Conservation (phyloP, 176 grass and related monocot genomes). For the Eleusine coracana region DNA sequence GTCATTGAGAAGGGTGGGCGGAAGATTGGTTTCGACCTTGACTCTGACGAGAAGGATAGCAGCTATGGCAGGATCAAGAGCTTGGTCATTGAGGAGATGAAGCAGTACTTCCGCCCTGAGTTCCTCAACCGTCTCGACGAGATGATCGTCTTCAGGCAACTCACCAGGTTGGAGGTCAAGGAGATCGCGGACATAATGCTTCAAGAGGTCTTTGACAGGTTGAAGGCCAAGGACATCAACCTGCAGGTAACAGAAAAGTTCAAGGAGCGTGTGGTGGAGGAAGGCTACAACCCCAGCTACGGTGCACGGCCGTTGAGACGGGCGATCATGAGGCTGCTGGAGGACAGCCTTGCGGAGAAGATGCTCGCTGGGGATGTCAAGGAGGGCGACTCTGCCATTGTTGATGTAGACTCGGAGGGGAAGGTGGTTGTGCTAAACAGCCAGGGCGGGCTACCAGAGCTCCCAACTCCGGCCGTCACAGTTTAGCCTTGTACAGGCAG, state of each 20-base stretch:
- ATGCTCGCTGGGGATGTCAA: slow-evolving; percentile 66
- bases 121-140: slow-evolving; percentile 88
- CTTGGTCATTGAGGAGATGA: slow-evolving; percentile 80
- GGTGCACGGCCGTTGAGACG: slow-evolving; percentile 74
- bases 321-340: slow-evolving; percentile 85
- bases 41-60: slow-evolving; percentile 78
- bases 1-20: slow-evolving; percentile 91
- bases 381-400: slow-evolving; percentile 77
- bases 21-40: slow-evolving; percentile 80
- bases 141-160: slow-evolving; percentile 95
- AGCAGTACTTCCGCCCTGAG: slow-evolving; percentile 88
- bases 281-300: slow-evolving; percentile 85
- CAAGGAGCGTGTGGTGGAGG: slow-evolving; percentile 79
- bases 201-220: slow-evolving; percentile 67
- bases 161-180: slow-evolving; percentile 85
- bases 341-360: slow-evolving; percentile 87
- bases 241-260: slow-evolving; percentile 85
- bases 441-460: slow-evolving; percentile 52
- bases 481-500: slow-evolving; percentile 34
- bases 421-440: slow-evolving; percentile 72
- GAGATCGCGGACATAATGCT: slow-evolving; percentile 90
- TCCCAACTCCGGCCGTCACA: slow-evolving; percentile 48
- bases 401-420: slow-evolving; percentile 77
- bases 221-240: slow-evolving; percentile 76
- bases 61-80: slow-evolving; percentile 93